A percentile compares a stretch with the other conserved stretches of the same genome.
Conservation (phyloP, 176 grass and related monocot species). For the Cymbopogon citratus region DNA sequence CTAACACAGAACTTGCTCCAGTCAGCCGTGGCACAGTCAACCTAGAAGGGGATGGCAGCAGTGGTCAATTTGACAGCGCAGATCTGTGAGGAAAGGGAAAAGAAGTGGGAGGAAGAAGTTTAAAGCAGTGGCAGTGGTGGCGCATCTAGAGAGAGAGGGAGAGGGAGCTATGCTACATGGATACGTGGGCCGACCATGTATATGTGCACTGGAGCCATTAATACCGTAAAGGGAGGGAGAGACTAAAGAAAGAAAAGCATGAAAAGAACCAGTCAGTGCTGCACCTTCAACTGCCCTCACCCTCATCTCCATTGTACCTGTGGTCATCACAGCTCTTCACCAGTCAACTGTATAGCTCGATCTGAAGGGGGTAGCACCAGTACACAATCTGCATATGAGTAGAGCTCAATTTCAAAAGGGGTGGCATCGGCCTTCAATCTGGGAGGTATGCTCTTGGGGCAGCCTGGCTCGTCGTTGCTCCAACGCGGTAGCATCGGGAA, state of each 20-base stretch:
- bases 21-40: too few species aligned
- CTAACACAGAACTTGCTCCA: too few species aligned
- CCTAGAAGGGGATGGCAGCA: too few species aligned
- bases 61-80: too few species aligned
- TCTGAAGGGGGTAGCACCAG: not conserved
- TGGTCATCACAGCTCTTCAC: not conserved
- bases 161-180: not conserved
- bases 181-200: not conserved
- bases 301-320: not conserved
- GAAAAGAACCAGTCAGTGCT: not conserved
- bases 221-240: not conserved
- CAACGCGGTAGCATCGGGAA: not conserved
- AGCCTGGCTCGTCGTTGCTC: not conserved
- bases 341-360: not conserved
- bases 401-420: not conserved
- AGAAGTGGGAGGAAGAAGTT: too few species aligned
- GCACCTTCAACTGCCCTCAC: not conserved
- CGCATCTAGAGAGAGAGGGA: not conserved
- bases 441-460: not conserved
- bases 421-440: not conserved
- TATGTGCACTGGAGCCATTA: not conserved
- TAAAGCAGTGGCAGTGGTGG: not conserved
- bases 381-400: not conserved
- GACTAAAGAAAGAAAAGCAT: not conserved
- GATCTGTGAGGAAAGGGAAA: too few species aligned